Evolutionary conservation across 208 protist genomes (phyloP).

Genomic region (Novymonas esmeraldas): DNA sequence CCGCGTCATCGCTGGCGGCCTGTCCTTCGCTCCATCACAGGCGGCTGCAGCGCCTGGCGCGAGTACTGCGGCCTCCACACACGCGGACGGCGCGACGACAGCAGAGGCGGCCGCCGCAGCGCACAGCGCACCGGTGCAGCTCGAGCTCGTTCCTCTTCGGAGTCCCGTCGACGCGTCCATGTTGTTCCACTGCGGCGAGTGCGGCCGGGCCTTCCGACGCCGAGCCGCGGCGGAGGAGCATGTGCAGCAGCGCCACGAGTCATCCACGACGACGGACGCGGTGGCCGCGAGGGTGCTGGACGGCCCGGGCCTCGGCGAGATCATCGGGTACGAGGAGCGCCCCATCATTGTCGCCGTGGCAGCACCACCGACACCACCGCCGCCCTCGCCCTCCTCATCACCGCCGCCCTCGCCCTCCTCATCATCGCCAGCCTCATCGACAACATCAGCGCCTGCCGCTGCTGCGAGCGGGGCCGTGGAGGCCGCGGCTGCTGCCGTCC

Average conservation of each 20-base stretch:
- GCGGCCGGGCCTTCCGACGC: constrained; percentile 56
- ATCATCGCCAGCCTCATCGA: no score
- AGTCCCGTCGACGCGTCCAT: constrained; percentile 40
- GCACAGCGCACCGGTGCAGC: neutral
- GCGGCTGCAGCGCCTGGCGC: no score
- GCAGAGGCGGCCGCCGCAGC: neutral
- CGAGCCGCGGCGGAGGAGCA: constrained; percentile 46
- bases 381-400: no score
- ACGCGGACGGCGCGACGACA: neutral
- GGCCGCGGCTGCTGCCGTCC: neutral
- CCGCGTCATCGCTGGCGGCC: no score
- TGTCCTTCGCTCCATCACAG: no score
- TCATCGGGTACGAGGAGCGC: constrained; percentile 42
- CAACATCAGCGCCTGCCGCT: no score
- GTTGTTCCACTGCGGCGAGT: constrained; percentile 65
- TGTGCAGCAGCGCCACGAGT: constrained; percentile 46
- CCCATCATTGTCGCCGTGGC: neutral
- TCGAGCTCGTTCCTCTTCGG: constrained; percentile 23
- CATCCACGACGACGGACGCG: neutral
- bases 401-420: neutral
- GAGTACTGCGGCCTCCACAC: no score
- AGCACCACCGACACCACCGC: neutral
- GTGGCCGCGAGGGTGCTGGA: constrained; percentile 34
- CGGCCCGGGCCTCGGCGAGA: constrained; percentile 54
- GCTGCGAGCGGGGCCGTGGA: neutral